Evolutionary conservation across 2,329 filamentous ascomycete species (phyloP), one percentile per base, ranked within the genome.

Genomic region (Pestalotiopsis fici): DNA sequence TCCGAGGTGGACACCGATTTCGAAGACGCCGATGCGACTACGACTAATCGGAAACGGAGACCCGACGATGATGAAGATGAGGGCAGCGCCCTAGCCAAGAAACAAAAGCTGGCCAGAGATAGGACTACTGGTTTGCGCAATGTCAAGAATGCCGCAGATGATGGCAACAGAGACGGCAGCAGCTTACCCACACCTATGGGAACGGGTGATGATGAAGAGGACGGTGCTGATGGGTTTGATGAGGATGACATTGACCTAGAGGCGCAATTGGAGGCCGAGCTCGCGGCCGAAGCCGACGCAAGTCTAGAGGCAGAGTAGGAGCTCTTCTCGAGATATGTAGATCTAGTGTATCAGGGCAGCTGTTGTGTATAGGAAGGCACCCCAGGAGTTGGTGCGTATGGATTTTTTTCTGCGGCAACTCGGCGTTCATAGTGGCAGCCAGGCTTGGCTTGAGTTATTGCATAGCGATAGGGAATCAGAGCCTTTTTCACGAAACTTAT

Each of bases 251-350:
- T 83, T 27, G 83, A 87, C 71, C 76, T 86, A 31, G 86, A 86
- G 71, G 85, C 83, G n/a, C 81, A 81, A 66, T 70, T 84, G 67
- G 80, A 81, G 68, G 82, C 79, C 3, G 84, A 82, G 69, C 76
- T 84, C 28, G 69, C 69, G 37, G 73, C 72, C 73, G 79, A 79
- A 25, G 79, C 79, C 18, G 79, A 79, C 62, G 77, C 77, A 35
- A 35, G 31, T 35, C 31, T 35, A 18, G 43, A 50, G n/a, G 6
- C 18, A 7, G 43, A 50, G 43, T 50, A 64, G 74, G 79, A 65
- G 75, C 70, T 59, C 77, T 4, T 78, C 31, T 35, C 31, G 31
- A 73, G 70, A 25, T 65, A 69, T 4, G 69, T 66, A 43, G 72
- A 75, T 25, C 72, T 35, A 76, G 59, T 39, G 55, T 67, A 31